Conservation (phyloP, 345 rosid genomes). For the Eucalyptus melliodora region DNA sequence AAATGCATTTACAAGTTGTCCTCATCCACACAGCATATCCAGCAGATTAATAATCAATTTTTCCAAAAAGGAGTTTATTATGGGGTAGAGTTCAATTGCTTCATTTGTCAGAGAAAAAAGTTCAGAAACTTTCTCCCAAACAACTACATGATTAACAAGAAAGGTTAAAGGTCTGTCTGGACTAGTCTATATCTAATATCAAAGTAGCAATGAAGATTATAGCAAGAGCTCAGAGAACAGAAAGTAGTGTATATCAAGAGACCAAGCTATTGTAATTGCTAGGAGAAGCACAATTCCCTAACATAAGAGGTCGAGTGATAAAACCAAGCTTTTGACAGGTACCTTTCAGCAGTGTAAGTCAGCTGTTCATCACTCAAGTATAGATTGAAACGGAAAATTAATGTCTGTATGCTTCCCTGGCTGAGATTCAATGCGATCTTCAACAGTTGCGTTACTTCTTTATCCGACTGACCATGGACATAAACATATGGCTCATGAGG, state of each 20-base stretch:
- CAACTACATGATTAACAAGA: neutral
- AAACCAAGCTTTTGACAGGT: neutral
- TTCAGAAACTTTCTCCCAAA: neutral
- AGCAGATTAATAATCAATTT: neutral
- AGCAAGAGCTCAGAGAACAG: neutral
- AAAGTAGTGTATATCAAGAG: neutral
- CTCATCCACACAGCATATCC: neutral
- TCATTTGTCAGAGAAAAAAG: neutral
- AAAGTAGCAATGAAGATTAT: neutral
- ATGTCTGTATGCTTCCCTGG: slow-evolving; percentile 33
- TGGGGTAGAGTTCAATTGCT: neutral
- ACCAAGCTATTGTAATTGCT: neutral
- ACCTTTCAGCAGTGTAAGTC: slow-evolving; percentile 82
- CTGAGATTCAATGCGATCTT: slow-evolving; percentile 69
- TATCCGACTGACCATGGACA: slow-evolving; percentile 46
- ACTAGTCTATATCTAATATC: neutral
- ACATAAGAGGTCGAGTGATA: neutral
- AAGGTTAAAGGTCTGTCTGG: neutral
- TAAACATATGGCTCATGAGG: slow-evolving; percentile 74
- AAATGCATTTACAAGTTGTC: neutral
- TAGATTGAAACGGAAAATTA: slow-evolving; percentile 61
- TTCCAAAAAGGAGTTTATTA: neutral
- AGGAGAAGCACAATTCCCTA: neutral
- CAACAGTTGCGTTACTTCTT: slow-evolving; percentile 35
- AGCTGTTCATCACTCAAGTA: slow-evolving; percentile 66